Base-by-base conservation (phyloP, 176 grass and related monocot genomes). In the Oryza officinalis region DNA sequence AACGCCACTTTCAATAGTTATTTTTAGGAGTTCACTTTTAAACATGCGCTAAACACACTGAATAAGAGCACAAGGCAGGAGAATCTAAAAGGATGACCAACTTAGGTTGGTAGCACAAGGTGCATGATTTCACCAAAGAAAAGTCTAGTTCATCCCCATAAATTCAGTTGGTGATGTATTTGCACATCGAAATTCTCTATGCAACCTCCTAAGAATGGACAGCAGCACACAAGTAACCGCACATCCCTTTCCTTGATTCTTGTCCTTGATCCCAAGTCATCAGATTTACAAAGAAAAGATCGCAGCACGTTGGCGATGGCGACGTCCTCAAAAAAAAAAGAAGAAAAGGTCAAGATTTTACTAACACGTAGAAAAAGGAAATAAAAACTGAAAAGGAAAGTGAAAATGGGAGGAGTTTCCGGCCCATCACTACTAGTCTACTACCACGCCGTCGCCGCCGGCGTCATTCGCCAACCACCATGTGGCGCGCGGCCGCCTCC, bases 401-500 rank as follows among this genome's bases (percentile, higher is more conserved):
- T n/a, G 20, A 2, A 13, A 60, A 9, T 0, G 32, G 6, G 32
- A 33, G 32, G 32, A 9, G 7, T 8, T 60, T 60, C 54, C 54
- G 20, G 22, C 22, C 57, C 57, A 25, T 61, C 25, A 50, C 45
- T 18, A 2, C 18, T 14, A 13, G 10, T 13, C 45, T 47, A 47
- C 45, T 1, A 4, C 13, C 45, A 47, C 74, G 25, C 68, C 68
- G n/a, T 10, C 12, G 38, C 61, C 63, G 40, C 61, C 63, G 61
- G 40, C 38, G 8, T 20, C 45, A 47, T 47, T 47, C 17, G 15
- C 35, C 11, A 26, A 13, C 54, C 69, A 32, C 72, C 77, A 38
- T 83, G 41, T 65, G 17, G 61, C 81, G 52, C 68, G 44, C 65
- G 2, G 37, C 31, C 14, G 33, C 65, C 46, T 76, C 67, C 66